A percentile compares a stretch with the other conserved stretches of the same genome.
These are phyloP conservation scores for Biscogniauxia mediterranea DNA, from an alignment of 2,329 filamentous ascomycete genomes.

Conservation along the genomic window DNA sequence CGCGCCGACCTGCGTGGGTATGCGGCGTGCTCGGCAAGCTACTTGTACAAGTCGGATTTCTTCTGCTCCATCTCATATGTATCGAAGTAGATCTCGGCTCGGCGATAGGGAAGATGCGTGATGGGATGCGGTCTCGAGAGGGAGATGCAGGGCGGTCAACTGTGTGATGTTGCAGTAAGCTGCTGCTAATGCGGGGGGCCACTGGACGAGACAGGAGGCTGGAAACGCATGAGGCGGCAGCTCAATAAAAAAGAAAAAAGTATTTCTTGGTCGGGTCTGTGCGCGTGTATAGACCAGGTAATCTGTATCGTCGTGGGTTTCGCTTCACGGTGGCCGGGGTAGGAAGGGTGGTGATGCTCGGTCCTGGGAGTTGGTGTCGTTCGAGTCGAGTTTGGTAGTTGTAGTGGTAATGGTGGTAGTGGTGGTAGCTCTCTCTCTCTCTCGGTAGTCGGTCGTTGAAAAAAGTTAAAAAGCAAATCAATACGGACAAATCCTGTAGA, in stretches of 20 bases:
- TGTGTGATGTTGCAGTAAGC: neutral
- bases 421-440: neutral
- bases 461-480: neutral
- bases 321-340: neutral
- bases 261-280: neutral
- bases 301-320: neutral
- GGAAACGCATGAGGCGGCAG: neutral
- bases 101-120: neutral
- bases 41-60: constrained; percentile 15
- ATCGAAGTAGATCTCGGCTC: neutral
- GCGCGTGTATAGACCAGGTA: neutral
- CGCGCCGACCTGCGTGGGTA: constrained; percentile 7
- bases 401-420: no score
- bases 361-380: no score
- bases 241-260: neutral
- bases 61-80: constrained; percentile 20
- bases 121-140: neutral
- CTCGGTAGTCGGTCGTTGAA: neutral
- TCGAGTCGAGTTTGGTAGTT: no score
- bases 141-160: neutral
- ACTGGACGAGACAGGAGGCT: neutral
- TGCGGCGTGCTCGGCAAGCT: constrained; percentile 13
- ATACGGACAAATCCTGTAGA: neutral
- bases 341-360: neutral
- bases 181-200: neutral